Base-by-base conservation (phyloP, 2,329 filamentous ascomycete genomes). In the Microcyclospora pomicola region DNA sequence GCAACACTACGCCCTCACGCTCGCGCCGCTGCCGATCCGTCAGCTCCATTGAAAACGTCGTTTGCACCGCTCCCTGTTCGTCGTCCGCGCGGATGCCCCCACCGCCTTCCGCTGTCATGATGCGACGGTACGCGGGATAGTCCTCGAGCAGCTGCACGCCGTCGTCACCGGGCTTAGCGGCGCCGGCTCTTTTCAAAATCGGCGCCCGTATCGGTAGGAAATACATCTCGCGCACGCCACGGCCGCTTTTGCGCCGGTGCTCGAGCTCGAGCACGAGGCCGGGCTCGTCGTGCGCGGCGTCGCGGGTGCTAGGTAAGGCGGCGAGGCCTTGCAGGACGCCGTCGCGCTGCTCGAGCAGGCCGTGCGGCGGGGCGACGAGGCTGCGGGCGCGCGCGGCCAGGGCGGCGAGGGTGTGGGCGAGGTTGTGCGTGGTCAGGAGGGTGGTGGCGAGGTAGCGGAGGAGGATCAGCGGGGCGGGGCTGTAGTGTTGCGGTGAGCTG, bases 11-110 rank as follows among this genome's bases (percentile, higher is more conserved):
- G 0, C 82, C 83, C 52, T 95, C 88, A 16, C 91, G 68, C 36
- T 93, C 88, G 46, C 72, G 70, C 50, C 82, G 73, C 64, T 98
- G 91, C 65, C 91, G 86, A 42, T 94, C 88, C 13, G 88, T 96
- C 42, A 98, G 64, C 0, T 80, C 79, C 3, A 98, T 62, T 46
- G 82, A 80, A 56, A 98, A 98, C 0, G 88, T 94, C 9, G 82
- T 80, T 50, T 76, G 73, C n/a, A n/a, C n/a, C n/a, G n/a, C n/a
- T n/a, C n/a, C n/a, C n/a, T n/a, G n/a, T n/a, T n/a, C n/a, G n/a
- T n/a, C n/a, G n/a, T n/a, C n/a, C n/a, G n/a, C n/a, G n/a, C n/a
- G n/a, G n/a, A n/a, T n/a, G 13, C 38, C 72, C 41, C 75, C 67
- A 27, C 58, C 69, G 1, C 53, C 63, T 0, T 46, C 58, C 3